Evolutionary conservation across 1,284 basidiomycete species (phyloP).

Genomic region (Leccinum olivaceoglutinosum): DNA sequence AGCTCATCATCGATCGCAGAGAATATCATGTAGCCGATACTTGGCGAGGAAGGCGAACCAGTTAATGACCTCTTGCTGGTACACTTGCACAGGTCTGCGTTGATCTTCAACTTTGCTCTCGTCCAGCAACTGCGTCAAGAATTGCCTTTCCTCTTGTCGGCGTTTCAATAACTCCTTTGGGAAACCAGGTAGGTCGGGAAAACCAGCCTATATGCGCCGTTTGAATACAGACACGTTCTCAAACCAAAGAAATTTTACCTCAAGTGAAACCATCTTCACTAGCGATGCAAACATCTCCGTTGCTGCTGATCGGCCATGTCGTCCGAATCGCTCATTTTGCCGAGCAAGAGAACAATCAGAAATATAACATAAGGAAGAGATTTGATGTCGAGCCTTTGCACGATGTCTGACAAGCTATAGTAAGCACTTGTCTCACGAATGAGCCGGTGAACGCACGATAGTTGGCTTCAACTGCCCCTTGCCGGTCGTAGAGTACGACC

Average conservation of each 20-base stretch:
- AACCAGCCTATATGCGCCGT: slow-evolving; percentile 67
- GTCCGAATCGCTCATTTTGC: slow-evolving; percentile 94
- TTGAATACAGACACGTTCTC: background rate
- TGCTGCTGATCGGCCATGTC: slow-evolving; percentile 83
- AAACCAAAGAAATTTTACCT: slow-evolving; percentile 46
- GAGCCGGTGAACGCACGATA: slow-evolving; percentile 46
- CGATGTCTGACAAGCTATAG: slow-evolving; percentile 60
- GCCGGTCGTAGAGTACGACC: slow-evolving; percentile 68
- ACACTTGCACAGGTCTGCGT: slow-evolving; percentile 89
- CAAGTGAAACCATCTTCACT: slow-evolving; percentile 98
- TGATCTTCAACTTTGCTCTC: slow-evolving; percentile 94
- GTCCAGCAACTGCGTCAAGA: slow-evolving; percentile 91
- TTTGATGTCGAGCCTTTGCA: slow-evolving; percentile 89
- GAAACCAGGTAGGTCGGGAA: slow-evolving; percentile 93
- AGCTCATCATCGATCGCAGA: slow-evolving; percentile 82
- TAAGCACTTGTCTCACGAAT: slow-evolving; percentile 6
- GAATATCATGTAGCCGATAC: slow-evolving; percentile 95
- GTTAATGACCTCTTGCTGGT: slow-evolving; percentile 97
- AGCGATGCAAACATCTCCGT: slow-evolving; percentile 96
- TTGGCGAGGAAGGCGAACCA: slow-evolving; percentile 98
- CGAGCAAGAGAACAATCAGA: slow-evolving; percentile 92
- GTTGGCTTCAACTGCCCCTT: slow-evolving; percentile 87
- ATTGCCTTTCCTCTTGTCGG: slow-evolving; percentile 85
- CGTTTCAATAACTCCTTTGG: slow-evolving; percentile 83
- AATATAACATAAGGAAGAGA: slow-evolving; percentile 98